phyloP scores from a whole-genome alignment of 306 rosid genomes.

The Castanea mollissima region DNA sequence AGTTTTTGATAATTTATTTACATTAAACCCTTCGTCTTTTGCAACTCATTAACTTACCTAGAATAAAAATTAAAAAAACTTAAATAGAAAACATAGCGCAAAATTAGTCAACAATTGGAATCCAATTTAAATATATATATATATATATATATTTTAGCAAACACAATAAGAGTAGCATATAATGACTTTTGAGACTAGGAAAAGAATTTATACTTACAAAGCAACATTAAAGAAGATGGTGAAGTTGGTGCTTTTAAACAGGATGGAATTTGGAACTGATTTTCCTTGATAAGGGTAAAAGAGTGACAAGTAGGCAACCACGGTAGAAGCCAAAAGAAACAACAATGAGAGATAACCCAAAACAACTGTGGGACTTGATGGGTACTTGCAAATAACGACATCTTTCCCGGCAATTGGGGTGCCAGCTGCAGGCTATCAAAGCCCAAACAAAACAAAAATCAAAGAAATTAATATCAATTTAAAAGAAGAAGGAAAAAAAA shows the following conservation, averaged over 20 bases:
- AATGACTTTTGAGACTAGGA: too few species aligned
- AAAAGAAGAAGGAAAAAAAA: neutral
- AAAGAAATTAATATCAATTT: neutral
- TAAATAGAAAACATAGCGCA: too few species aligned
- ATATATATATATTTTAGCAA: too few species aligned
- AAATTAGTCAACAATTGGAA: too few species aligned
- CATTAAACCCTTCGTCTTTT: too few species aligned
- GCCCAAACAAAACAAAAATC: neutral
- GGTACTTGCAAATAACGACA: conserved; percentile 15
- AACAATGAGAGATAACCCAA: conserved; percentile 8
- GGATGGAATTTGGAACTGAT: neutral
- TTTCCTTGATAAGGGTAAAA: conserved; percentile 12
- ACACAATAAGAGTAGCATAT: too few species aligned
- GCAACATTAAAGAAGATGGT: conserved; percentile 1
- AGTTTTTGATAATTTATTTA: too few species aligned
- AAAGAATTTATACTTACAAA: neutral
- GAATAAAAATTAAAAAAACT: too few species aligned
- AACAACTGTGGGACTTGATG: conserved; percentile 6
- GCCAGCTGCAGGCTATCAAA: conserved; percentile 16
- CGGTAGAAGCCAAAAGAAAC: neutral
- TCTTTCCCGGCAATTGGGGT: conserved; percentile 1
- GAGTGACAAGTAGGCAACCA: neutral
- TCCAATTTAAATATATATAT: too few species aligned
- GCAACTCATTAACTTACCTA: too few species aligned
- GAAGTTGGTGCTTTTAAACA: conserved; percentile 5